Evolutionary conservation across 495 filamentous ascomycete species (phyloP), one percentile per base, ranked within the genome.

Genomic region (Neurospora africana): DNA sequence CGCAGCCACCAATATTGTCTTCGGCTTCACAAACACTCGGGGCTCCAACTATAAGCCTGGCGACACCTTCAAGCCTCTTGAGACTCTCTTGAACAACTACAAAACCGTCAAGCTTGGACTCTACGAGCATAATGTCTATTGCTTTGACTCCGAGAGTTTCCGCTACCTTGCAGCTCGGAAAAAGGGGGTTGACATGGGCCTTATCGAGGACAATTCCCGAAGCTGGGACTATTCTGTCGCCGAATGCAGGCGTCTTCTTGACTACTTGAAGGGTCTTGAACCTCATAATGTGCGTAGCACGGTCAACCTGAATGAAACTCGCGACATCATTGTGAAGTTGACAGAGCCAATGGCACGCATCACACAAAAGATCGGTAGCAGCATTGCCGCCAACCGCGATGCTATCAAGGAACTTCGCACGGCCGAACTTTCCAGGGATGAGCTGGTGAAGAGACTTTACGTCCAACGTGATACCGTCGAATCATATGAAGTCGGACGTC

Each of bases 71-170:
- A 73, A 70, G 7, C 80, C 82, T 0, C 75, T 86, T 0, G 71
- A 80, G 53, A 36, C 67, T 0, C 72, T 84, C 0, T 75, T 86
- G 6, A 58, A 36, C 15, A 68, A 78, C 15, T 72, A 81, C 38
- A 69, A 27, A 3, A 76, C 79, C 10, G 74, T 82, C 23, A 68
- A 75, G 7, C 41, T 83, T 0, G 33, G 40, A 0, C 78, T 83
- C 2, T 69, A 53, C 0, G 53, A 37, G 0, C n/a, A 79, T 3
- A 82, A 74, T 15, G 76, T 75, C 0, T 86, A 83, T 68, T 85
- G 82, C 67, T 85, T 86, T 37, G 83, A 86, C 70, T 84, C 83
- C 0, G 83, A 84, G 71, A 81, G 79, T 65, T 86, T 85, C 69
- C 81, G 83, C 0, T 86, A 79, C 65, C 74, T 86, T 0, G 83